Evolutionary conservation across 2,329 filamentous ascomycete genomes (phyloP), one percentile per base, ranked within the genome.

Genomic region (Cladophialophora immunda): DNA sequence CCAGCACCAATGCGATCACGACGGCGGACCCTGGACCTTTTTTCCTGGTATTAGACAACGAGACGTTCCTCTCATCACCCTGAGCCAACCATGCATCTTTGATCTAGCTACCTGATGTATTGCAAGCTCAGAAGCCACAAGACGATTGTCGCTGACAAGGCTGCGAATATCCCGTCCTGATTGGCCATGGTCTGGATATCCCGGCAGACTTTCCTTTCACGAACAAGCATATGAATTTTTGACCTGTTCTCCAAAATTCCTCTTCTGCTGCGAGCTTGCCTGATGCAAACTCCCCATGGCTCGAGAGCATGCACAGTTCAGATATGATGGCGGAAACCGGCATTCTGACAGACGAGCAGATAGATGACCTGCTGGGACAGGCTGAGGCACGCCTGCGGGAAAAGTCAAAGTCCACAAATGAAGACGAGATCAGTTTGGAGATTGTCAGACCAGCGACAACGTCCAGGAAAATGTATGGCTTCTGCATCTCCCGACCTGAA

Each of bases 321-420:
- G 30, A 53, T 9, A 25, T 22, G 2, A 61, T 61, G 59, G 41
- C 56, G 47, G 70, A 74, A 55, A 57, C 67, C 32, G 47, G 59
- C 11, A 34, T 65, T 56, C 58, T 70, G 4, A 67, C 66, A 41
- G 88, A 91, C 75, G 84, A 87, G 70, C 85, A 90, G 74, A 85
- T 92, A 58, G 84, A 87, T 62, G 80, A 85, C 74, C 81, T 92
- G 64, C 83, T 92, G 59, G 82, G 83, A 62, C 84, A 90, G 77
- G 89, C 90, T 64, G 87, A 90, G 73, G 77, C 79, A 66, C 84
- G 89, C 68, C 78, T 91, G 68, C 77, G 72, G 72, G 75, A 45
- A 45, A 71, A 68, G 53, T 65, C 68, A 30, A 56, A 54, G 9
- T 52, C 76, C 71, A 41, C 68, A 59, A 57, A 70, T 57, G 70